Conservation (phyloP, 2,329 filamentous ascomycete genomes). For the Venturia oleaginea region DNA sequence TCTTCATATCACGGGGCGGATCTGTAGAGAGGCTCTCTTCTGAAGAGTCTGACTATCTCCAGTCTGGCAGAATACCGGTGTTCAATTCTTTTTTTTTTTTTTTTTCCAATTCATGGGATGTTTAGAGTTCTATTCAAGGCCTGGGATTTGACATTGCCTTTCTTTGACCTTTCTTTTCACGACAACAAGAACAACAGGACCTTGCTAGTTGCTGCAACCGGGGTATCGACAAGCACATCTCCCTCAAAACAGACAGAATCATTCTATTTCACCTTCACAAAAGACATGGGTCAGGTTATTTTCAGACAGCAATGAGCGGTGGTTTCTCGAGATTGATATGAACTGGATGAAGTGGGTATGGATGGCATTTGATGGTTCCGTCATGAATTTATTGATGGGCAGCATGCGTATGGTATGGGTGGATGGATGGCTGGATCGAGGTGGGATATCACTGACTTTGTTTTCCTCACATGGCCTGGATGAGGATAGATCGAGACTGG, state of each 20-base stretch:
- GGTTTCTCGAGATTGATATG: slow-evolving; percentile 2
- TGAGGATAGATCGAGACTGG: background rate
- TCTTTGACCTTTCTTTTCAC: background rate
- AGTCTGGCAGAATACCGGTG: slow-evolving; percentile 7
- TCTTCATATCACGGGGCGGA: background rate
- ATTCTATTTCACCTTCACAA: background rate
- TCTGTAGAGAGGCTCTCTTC: slow-evolving; percentile 6
- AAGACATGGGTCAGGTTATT: slow-evolving; percentile 3
- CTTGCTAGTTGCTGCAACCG: background rate
- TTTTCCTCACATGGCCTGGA: background rate
- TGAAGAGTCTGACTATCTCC: background rate
- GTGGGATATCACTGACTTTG: background rate
- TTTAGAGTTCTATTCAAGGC: slow-evolving; percentile 4
- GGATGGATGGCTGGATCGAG: background rate
- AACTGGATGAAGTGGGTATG: background rate
- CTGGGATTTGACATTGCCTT: background rate
- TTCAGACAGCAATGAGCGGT: background rate
- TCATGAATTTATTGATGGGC: background rate
- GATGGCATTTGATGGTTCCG: background rate
- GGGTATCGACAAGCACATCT: background rate
- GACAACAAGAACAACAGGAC: background rate
- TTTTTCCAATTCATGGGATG: slow-evolving; percentile 8
- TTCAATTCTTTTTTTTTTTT: slow-evolving; percentile 4
- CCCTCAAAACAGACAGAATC: background rate
- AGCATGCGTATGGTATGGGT: background rate